Evolutionary conservation across 2,329 filamentous ascomycete genomes (phyloP), one percentile per base, ranked within the genome.

Genomic region (Pyrenophora tritici-repentis): DNA sequence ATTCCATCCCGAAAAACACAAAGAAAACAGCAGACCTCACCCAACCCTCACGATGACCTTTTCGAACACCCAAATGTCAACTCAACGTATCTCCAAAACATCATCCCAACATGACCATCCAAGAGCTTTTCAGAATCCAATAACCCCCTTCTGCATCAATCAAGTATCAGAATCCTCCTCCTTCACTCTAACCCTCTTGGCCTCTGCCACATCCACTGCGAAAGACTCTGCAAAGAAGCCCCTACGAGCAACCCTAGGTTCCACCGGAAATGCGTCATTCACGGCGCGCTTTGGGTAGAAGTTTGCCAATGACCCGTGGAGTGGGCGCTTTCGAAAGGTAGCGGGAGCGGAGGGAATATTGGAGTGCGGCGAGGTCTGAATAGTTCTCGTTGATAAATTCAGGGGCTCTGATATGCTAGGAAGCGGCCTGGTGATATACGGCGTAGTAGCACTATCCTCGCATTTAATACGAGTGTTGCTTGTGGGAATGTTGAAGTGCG

Each of bases 301-400:
- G 9, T 16, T 6, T 6, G 34, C 26, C 17, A 39, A 39, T 3
- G 22, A 10, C 14, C 22, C 3, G 14, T n/a, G 10, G 10, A 34
- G 42, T 1, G 47, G 35, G 10, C 40, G 41, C 14, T 22, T 39
- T 12, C 47, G 29, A 13, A 44, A 37, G 6, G 18, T n/a, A 26
- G 6, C 8, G 41, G 26, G 18, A 5, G 18, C 8, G 34, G 22
- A 26, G 1, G 47, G 47, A n/a, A 40, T 9, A 7, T 50, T 12
- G 6, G 36, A 20, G n/a, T 40, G 44, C 8, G 35, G 41, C 3
- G 41, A 45, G 34, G 41, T 40, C n/a, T 40, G 47, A 2, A 40
- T 18, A 3, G 18, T 26, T n/a, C 24, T 39, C 5, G 20, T 4
- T 12, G 10, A 5, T 5, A 39, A 18, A 14, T 35, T 14, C 10